Conservation (phyloP, 139 green algal species). For the Haematococcus sp. region DNA sequence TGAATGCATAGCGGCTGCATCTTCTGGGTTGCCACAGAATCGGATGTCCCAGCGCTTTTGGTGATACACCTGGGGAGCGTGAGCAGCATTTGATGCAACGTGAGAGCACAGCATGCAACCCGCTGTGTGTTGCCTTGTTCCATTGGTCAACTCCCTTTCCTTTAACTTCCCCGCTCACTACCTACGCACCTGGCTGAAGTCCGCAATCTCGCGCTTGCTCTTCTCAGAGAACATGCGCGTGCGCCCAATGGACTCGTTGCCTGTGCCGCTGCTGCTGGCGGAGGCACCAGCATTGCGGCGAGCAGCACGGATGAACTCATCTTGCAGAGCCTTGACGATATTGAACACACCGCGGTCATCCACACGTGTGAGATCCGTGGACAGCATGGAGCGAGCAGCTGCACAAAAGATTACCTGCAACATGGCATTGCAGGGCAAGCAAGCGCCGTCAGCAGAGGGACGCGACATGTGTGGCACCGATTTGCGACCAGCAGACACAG, state of each 20-base stretch:
- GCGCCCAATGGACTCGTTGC: neutral
- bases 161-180: no score
- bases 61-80: conserved; percentile 28
- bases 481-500: no score
- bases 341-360: conserved; percentile 68
- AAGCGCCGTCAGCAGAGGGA: neutral
- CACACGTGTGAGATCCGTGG: conserved; percentile 67
- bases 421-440: neutral
- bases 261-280: no score
- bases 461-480: neutral
- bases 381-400: conserved; percentile 54
- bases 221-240: neutral
- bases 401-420: conserved; percentile 79
- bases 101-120: no score
- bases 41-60: conserved; percentile 49
- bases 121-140: no score
- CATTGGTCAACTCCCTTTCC: no score
- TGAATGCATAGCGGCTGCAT: neutral
- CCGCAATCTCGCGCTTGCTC: conserved; percentile 52
- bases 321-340: conserved; percentile 60
- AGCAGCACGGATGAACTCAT: conserved; percentile 33
- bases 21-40: conserved; percentile 43
- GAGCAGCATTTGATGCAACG: no score
- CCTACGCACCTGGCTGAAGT: conserved; percentile 35
- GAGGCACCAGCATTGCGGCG: neutral